Conservation (phyloP, 345 rosid species). For the Kandelia obovata region DNA sequence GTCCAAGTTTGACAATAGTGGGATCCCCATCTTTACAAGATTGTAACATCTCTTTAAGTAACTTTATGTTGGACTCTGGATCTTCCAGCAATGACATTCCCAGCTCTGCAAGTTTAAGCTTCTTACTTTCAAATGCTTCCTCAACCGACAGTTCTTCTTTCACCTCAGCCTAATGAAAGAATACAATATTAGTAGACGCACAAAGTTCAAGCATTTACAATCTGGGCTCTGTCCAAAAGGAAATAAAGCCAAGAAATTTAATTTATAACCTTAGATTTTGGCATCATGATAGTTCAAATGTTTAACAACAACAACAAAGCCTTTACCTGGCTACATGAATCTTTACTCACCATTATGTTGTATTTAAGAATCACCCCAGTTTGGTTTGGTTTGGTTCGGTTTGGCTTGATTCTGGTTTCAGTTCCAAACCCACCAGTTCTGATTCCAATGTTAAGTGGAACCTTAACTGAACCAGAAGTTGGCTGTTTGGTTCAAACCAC, state of each 20-base stretch:
- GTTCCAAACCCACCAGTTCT: too few relatives aligned
- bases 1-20: conserved; percentile 61
- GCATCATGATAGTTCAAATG: neutral
- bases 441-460: too few relatives aligned
- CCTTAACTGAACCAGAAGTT: too few relatives aligned
- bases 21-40: conserved; percentile 54
- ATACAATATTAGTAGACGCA: neutral
- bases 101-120: conserved; percentile 72
- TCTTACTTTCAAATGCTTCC: conserved; percentile 63
- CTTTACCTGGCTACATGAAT: too few relatives aligned
- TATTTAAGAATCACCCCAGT: too few relatives aligned
- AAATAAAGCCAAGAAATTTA: neutral
- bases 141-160: conserved; percentile 79
- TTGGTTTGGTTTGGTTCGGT: too few relatives aligned
- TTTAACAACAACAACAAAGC: too few relatives aligned
- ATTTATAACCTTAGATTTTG: neutral
- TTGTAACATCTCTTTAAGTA: conserved; percentile 72
- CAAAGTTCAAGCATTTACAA: neutral
- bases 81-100: conserved; percentile 68
- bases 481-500: too few relatives aligned
- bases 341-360: too few relatives aligned
- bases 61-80: conserved; percentile 73
- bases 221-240: neutral
- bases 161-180: conserved; percentile 72
- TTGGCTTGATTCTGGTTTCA: too few relatives aligned